A percentile compares a stretch with the other conserved stretches of the same genome.
Evolutionary conservation across 148 eudicot genomes (phyloP).

Genomic region (Drosera capensis): DNA sequence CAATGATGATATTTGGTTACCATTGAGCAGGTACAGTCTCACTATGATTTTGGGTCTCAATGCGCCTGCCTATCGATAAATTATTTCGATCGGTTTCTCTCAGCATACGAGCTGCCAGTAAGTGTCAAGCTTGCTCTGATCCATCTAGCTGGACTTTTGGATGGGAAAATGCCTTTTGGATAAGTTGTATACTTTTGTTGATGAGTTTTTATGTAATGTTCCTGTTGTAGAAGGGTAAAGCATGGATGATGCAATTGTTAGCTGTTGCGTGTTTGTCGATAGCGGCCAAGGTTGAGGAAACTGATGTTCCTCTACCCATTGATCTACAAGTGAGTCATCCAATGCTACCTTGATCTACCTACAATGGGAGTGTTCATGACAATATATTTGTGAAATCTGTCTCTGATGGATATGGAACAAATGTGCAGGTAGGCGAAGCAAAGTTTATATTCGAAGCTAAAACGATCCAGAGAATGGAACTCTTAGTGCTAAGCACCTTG

Average conservation of each 20-base stretch:
- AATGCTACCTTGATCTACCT: background rate
- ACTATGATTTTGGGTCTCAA: conserved; percentile 58
- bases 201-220: background rate
- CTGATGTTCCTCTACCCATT: conserved; percentile 38
- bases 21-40: conserved; percentile 38
- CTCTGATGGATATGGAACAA: background rate
- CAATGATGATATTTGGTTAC: background rate
- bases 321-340: conserved; percentile 49
- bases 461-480: conserved; percentile 71
- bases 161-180: background rate
- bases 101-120: conserved; percentile 48
- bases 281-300: conserved; percentile 72
- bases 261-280: conserved; percentile 65
- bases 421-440: conserved; percentile 35
- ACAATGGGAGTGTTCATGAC: background rate
- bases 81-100: conserved; percentile 74
- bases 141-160: background rate
- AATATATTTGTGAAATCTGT: background rate
- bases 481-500: conserved; percentile 56
- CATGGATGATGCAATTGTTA: conserved; percentile 69
- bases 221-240: conserved; percentile 29
- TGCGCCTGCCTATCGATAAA: conserved; percentile 45
- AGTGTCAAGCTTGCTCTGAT: no score
- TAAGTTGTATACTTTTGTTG: no score
- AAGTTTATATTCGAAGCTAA: conserved; percentile 51